Base-by-base conservation (phyloP, 1,139 yeast genomes). In the Candida labiduridarum region DNA sequence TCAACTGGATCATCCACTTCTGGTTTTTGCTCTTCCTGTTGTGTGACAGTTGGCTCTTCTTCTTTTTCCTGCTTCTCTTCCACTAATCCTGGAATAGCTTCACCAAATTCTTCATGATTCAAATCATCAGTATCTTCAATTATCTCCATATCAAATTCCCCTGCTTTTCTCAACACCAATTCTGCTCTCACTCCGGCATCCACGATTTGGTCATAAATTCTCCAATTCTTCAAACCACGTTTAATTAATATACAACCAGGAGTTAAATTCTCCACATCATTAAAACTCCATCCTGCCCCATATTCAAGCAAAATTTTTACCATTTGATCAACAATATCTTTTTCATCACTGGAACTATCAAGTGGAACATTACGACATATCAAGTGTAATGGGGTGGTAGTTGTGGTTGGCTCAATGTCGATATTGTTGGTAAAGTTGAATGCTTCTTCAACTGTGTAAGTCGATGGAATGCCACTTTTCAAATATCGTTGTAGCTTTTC, bases 141-240 rank as follows among this genome's bases (percentile, higher is more conserved):
- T 36, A 72, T 60, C 53, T 72, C 78, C 64, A 72, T 65, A 49
- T 80, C 86, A 47, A 74, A 80, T 54, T 86, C 92, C 50, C 81
- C 76, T 45, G 92, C 79, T 59, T 87, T 86, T 54, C 97, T 75
- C 55, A 92, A 73, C 33, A 92, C 71, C 35, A 92, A 73, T 64
- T 92, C 98, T 0, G 97, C 96, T 52, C 96, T 76, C 1, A 90
- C 94, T 35, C 98, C 98, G 1, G 97, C 97, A 52, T 82, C 85
- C 2, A 92, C 89, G 42, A 91, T 73, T 54, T 79, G 76, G 10
- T 72, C 62, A 55, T 73, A 76, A 52, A 88, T 78, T 0, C 73
- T 74, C 9, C 43, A 45, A 4, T 67, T 64, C 48, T 72, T 67
- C 49, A 84, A 68, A 2, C 78, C 79, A 49, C 83, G 73, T 52